Percentiles rank a stretch among this genome's conserved stretches.
These are phyloP conservation scores for Neurospora crassa DNA, from an alignment of 2,329 filamentous ascomycete species.

Conservation along the genomic window DNA sequence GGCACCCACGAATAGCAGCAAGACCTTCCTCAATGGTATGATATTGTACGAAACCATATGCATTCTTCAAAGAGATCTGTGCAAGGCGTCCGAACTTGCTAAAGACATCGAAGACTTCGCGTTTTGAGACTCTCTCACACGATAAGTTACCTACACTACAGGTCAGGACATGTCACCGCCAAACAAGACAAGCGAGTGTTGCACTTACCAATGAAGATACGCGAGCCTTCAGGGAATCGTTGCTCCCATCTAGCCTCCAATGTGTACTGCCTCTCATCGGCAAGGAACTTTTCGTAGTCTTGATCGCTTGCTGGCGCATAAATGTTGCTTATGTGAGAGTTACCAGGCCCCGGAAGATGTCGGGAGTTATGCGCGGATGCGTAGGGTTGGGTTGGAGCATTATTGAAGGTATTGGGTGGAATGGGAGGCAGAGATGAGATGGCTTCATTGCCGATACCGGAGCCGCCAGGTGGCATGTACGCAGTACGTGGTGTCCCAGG, in stretches of 20 bases:
- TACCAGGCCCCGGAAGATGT: slow-evolving; percentile 6
- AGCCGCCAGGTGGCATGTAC: slow-evolving; percentile 9
- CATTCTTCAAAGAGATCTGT: slow-evolving; percentile 93
- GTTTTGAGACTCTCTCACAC: slow-evolving; percentile 85
- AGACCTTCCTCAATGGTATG: slow-evolving; percentile 66
- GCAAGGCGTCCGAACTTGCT: slow-evolving; percentile 76
- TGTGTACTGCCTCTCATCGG: slow-evolving; percentile 65
- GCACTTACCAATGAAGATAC: slow-evolving; percentile 68
- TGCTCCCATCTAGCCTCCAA: slow-evolving; percentile 68
- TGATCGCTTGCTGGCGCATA: slow-evolving; percentile 38
- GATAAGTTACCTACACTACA: slow-evolving; percentile 73
- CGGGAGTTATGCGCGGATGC: slow-evolving; percentile 10
- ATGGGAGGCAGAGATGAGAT: slow-evolving; percentile 15
- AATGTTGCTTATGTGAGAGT: slow-evolving; percentile 7
- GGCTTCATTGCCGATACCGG: slow-evolving; percentile 12
- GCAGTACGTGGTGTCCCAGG: slow-evolving; percentile 10
- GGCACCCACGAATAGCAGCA: slow-evolving; percentile 64
- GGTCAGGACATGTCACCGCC: slow-evolving; percentile 21
- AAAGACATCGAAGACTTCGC: slow-evolving; percentile 88
- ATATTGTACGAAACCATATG: slow-evolving; percentile 95
- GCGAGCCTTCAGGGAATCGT: slow-evolving; percentile 64
- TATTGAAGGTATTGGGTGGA: slow-evolving; percentile 10
- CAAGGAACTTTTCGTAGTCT: slow-evolving; percentile 62
- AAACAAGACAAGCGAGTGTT: slow-evolving; percentile 13
- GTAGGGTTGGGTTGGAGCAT: slow-evolving; percentile 8